These are phyloP conservation scores for Tetrahymena elliotti DNA, from an alignment of 73 alveolate species.

Conservation along the genomic window DNA sequence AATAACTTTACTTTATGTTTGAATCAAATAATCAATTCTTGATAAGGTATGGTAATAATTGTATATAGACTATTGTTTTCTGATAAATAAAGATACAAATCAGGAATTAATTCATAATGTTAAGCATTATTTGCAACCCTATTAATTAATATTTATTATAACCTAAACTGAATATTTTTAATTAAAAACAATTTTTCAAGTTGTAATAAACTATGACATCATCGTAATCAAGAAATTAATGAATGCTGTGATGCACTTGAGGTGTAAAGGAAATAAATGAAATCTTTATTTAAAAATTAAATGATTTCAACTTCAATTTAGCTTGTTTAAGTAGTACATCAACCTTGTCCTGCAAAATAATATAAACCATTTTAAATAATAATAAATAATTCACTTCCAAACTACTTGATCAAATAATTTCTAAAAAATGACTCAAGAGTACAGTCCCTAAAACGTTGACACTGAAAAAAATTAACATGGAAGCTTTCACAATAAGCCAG, in stretches of 20 bases:
- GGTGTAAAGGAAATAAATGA: neutral
- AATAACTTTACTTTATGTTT: neutral
- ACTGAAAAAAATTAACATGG: neutral
- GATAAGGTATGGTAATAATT: neutral
- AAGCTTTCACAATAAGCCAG: neutral
- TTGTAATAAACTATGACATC: neutral
- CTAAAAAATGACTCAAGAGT: neutral
- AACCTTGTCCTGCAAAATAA: neutral
- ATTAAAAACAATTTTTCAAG: neutral
- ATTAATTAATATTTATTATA: neutral
- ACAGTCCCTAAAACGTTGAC: neutral
- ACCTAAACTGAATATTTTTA: neutral
- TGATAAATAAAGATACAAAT: neutral
- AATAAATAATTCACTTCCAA: neutral
- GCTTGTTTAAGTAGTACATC: neutral
- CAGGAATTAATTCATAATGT: neutral
- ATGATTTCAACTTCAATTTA: neutral
- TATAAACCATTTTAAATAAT: neutral
- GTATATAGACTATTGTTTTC: neutral
- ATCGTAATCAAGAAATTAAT: neutral
- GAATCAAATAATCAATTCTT: neutral
- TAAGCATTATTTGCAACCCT: neutral
- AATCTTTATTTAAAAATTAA: neutral
- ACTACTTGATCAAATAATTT: neutral
- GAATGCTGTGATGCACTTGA: neutral